Base-by-base conservation (phyloP, 345 rosid genomes). In the Pistacia integerrima region DNA sequence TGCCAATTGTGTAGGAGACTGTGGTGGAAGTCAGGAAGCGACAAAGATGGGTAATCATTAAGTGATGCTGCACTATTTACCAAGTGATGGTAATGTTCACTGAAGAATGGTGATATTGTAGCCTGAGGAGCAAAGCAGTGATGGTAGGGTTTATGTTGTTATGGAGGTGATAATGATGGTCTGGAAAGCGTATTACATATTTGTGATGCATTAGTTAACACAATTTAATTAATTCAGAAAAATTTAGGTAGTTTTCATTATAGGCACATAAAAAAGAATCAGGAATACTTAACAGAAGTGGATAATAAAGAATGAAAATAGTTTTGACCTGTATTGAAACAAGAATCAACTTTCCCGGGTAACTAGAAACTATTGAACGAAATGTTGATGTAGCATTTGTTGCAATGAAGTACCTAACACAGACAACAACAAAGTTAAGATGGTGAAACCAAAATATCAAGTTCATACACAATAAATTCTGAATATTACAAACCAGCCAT, bases 341-440 rank as follows among this genome's bases (percentile, higher is more conserved):
- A 75, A 91, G 88, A 46, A 79, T 73, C 71, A 91, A 25, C 73
- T 86, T 71, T 69, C 93, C 93, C 0, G 90, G 90, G 77, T 91
- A 91, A 73, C 77, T 85, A 14, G 88, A 85, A 58, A 89, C 86
- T 66, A 89, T 88, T 41, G 88, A 86, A 11, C 84, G 81, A 68
- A 88, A 89, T 8, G 92, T 89, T 28, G 89, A 85, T 57, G 90
- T 89, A 74, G 90, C 95, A 80, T 91, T 86, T 63, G 93, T 84
- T 28, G 83, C 87, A 67, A 91, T 82, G 73, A 91, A 89, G 82
- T 82, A 79, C 69, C 92, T 91, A 80, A 65, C 28, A 75, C 14
- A 13, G 35, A 38, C 30, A 76, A 73, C 62, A 44, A 75, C 60
- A 67, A 5, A 61, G 76, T 33, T 54, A 30, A 54, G 22, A 77